A percentile compares a stretch with the other conserved stretches of the same genome.
Evolutionary conservation across 176 grass and related monocot species (phyloP).

Genomic region (Ananas comosus): DNA sequence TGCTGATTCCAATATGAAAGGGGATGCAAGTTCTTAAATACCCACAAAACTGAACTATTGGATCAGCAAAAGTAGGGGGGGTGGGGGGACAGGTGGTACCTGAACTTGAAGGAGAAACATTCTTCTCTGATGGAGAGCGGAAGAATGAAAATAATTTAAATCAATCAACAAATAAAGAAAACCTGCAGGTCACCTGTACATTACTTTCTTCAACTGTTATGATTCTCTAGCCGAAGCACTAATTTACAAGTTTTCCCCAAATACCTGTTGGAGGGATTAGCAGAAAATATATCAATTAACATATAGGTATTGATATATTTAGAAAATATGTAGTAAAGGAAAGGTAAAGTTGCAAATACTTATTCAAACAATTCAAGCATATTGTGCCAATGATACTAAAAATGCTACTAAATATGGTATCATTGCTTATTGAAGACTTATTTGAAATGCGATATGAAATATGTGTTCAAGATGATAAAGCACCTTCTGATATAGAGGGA

Average conservation of each 20-base stretch:
- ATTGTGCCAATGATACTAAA: not conserved
- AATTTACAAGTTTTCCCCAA: conserved; percentile 53
- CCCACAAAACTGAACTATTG: conserved; percentile 4
- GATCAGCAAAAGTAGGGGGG: not conserved
- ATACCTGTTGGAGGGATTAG: conserved; percentile 32
- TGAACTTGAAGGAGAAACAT: conserved; percentile 12
- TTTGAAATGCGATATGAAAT: too few relatives aligned
- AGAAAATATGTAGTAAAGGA: not conserved
- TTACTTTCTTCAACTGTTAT: conserved; percentile 8
- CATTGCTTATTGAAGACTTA: too few relatives aligned
- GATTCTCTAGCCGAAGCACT: conserved; percentile 23
- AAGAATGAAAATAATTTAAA: conserved; percentile 34
- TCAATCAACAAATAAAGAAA: conserved; percentile 43
- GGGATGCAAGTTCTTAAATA: conserved; percentile 2
- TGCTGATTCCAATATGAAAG: not conserved
- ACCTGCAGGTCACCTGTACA: conserved; percentile 39
- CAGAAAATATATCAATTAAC: conserved; percentile 1
- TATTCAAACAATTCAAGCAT: not conserved
- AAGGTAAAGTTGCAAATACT: not conserved
- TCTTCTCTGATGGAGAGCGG: conserved; percentile 18
- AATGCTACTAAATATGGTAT: too few relatives aligned
- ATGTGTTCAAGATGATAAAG: not conserved
- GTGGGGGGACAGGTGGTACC: not conserved
- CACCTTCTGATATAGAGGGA: conserved; percentile 21
- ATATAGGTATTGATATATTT: conserved; percentile 5